These are phyloP conservation scores for Naganishia liquefaciens DNA, from an alignment of 1,284 basidiomycete species.

Conservation along the genomic window DNA sequence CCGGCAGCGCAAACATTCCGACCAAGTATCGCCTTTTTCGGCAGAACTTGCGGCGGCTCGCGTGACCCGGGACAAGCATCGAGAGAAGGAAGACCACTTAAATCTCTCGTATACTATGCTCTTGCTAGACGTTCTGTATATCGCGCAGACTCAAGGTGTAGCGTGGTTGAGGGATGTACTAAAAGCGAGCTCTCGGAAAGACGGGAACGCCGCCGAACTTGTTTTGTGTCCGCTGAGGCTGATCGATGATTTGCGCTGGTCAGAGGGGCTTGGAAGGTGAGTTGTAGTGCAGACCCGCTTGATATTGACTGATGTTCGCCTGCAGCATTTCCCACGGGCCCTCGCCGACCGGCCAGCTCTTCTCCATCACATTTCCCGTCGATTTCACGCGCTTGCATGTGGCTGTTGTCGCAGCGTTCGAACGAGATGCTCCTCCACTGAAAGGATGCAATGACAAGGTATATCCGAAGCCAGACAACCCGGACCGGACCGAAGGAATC, in stretches of 20 bases:
- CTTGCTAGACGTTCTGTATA: constrained; percentile 13
- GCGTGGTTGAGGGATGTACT: neutral
- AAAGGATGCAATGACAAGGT: neutral
- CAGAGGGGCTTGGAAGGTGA: constrained; percentile 24
- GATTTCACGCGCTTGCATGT: neutral
- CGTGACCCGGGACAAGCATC: constrained; percentile 25
- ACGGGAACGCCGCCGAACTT: neutral
- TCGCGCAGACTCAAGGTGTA: constrained; percentile 23
- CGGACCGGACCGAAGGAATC: neutral
- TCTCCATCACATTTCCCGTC: constrained; percentile 24
- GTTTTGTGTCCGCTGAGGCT: constrained; percentile 20
- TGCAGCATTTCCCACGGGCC: constrained; percentile 3
- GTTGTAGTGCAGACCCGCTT: neutral
- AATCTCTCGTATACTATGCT: constrained; percentile 28
- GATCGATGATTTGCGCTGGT: constrained; percentile 6
- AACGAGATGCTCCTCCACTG: neutral
- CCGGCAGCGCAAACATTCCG: constrained; percentile 13
- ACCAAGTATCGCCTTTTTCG: neutral
- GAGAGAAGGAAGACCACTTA: constrained; percentile 30
- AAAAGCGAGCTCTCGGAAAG: neutral
- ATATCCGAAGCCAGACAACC: neutral
- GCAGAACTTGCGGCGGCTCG: neutral
- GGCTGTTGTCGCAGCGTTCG: constrained; percentile 5
- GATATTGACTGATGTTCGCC: neutral
- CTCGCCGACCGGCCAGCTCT: neutral